A percentile compares a stretch with the other conserved stretches of the same genome.
Evolutionary conservation across 1,284 basidiomycete species (phyloP).

Genomic region (Singerocomus rubriflavus): DNA sequence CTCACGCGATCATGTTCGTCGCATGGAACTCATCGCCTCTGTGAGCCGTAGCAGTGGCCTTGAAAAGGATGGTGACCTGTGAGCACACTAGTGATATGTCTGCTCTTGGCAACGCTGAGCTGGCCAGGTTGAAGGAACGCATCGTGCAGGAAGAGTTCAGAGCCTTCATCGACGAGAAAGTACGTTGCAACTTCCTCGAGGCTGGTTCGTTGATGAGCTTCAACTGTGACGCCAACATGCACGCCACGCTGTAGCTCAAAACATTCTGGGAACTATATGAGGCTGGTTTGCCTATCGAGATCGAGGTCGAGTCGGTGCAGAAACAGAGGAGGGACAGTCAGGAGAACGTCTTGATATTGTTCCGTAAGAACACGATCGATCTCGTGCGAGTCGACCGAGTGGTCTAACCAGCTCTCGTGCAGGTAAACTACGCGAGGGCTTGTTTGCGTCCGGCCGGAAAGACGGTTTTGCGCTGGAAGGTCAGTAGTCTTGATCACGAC

Average conservation of each 20-base stretch:
- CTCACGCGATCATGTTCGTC: slow-evolving; percentile 15
- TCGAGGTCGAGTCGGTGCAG: slow-evolving; percentile 29
- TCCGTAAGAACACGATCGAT: slow-evolving; percentile 44
- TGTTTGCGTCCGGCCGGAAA: slow-evolving; percentile 52
- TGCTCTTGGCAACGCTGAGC: slow-evolving; percentile 32
- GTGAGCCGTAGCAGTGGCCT: slow-evolving; percentile 71
- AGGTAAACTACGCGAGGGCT: slow-evolving; percentile 72
- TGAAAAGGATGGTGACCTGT: slow-evolving; percentile 69
- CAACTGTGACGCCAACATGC: slow-evolving; percentile 1
- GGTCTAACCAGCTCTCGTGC: slow-evolving; percentile 2
- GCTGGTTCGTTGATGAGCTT: neutral
- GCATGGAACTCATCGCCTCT: slow-evolving; percentile 62
- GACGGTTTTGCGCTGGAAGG: slow-evolving; percentile 66
- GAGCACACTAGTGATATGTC: slow-evolving; percentile 30
- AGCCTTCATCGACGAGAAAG: slow-evolving; percentile 60
- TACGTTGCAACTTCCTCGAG: slow-evolving; percentile 25
- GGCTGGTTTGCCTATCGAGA: neutral
- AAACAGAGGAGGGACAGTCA: slow-evolving; percentile 49
- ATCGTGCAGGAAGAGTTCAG: slow-evolving; percentile 63
- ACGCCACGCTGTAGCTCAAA: slow-evolving; percentile 39
- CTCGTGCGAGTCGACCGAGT: neutral
- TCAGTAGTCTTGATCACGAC: slow-evolving; percentile 25
- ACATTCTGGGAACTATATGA: slow-evolving; percentile 36
- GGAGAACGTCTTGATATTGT: slow-evolving; percentile 64
- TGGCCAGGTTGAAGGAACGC: slow-evolving; percentile 52